phyloP scores from a whole-genome alignment of 148 eudicot genomes.

The Fallopia convolvulus region DNA sequence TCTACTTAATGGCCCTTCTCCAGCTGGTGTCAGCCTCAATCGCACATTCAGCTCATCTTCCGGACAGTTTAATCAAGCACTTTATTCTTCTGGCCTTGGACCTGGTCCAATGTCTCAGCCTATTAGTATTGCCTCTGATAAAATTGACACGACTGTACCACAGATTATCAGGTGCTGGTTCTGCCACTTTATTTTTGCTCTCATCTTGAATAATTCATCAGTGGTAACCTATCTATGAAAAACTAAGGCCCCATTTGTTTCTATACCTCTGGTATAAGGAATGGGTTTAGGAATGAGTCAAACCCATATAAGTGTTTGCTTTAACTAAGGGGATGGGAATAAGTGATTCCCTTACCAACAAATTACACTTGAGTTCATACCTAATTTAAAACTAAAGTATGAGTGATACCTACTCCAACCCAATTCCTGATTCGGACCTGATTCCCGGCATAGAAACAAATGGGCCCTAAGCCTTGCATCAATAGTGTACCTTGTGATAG shows the following conservation, averaged over 20 bases:
- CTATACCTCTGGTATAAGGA: too few relatives aligned
- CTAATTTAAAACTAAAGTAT: too few relatives aligned
- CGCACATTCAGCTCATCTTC: slow-evolving; percentile 43
- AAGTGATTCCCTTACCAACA: too few relatives aligned
- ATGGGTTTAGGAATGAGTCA: too few relatives aligned
- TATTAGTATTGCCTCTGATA: slow-evolving; percentile 57
- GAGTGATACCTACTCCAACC: too few relatives aligned
- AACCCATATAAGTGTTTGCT: too few relatives aligned
- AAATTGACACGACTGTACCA: slow-evolving; percentile 42
- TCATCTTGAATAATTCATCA: not conserved
- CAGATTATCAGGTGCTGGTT: slow-evolving; percentile 49
- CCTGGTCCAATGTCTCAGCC: slow-evolving; percentile 46
- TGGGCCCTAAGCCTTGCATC: not conserved
- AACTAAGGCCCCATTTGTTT: not conserved
- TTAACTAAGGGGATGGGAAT: too few relatives aligned
- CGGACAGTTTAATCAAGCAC: slow-evolving; percentile 45
- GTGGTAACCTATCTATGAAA: not conserved
- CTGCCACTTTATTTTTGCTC: not conserved
- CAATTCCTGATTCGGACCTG: too few relatives aligned
- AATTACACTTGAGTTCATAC: too few relatives aligned
- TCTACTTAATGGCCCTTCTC: slow-evolving; percentile 37
- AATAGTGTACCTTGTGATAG: not conserved
- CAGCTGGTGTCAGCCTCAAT: slow-evolving; percentile 42
- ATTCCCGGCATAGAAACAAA: too few relatives aligned
- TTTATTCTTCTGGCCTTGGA: slow-evolving; percentile 56